Evolutionary conservation across 495 filamentous ascomycete species (phyloP), one percentile per base, ranked within the genome.

Genomic region (Trichoderma virens): DNA sequence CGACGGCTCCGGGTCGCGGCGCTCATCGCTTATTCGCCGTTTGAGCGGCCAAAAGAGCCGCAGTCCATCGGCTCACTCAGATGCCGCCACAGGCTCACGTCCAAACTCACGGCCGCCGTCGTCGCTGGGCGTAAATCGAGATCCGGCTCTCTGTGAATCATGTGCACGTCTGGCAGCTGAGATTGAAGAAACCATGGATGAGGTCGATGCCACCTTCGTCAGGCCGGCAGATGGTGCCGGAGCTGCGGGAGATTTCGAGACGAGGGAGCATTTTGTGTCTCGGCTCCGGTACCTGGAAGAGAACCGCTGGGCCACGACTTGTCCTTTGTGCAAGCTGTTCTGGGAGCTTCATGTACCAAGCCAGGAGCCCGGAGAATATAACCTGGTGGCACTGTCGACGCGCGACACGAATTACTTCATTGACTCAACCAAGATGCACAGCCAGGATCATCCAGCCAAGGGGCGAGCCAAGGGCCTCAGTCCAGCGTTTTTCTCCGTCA

Each of bases 271-370:
- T 13, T 56, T 56, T 30, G 51, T 56, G 18, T 56, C 51, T 8
- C 51, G 51, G 25, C 51, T 56, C 6, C 18, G 13, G 25, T n/a
- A 28, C 25, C 51, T 56, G 2, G 51, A 56, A 25, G 51, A 56
- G 25, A 56, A 56, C 51, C 51, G 51, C 51, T 56, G 51, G 51
- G 23, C 51, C 23, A 25, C 51, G 25, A 56, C 51, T 1, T 56
- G 51, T 56, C 51, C 51, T 23, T 8, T 56, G 25, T 56, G 51
- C 25, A 56, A 56, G 51, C 51, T 56, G 9, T 56, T 56, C 51
- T 56, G 51, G 51, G 51, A 56, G 25, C 16, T 56, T 28, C 51
- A 56, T 18, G 51, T 56, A 13, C 25, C 51, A 6, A 30, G 51
- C 23, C 5, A 56, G 25, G 51, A 56, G 51, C 25, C 8, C 25